A percentile compares a stretch with the other conserved stretches of the same genome.
Evolutionary conservation across 1,284 basidiomycete genomes (phyloP).

Genomic region (Cutaneotrichosporon curvatum): DNA sequence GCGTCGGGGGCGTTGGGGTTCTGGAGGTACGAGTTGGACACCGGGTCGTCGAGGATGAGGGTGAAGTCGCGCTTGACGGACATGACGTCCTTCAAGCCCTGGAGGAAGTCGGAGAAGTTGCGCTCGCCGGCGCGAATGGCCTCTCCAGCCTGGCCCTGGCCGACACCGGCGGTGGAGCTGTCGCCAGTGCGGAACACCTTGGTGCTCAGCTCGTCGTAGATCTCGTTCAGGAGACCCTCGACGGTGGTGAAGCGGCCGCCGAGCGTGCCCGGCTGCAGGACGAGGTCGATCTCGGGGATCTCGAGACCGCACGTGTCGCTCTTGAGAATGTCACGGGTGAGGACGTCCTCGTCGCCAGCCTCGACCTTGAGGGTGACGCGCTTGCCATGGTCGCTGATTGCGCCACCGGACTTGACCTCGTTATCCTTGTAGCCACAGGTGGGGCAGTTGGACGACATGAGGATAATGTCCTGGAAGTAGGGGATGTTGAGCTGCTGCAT

Average conservation of each 20-base stretch:
- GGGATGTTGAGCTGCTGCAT: constrained; percentile 98
- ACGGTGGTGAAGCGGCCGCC: constrained; percentile 98
- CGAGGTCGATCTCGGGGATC: constrained; percentile 93
- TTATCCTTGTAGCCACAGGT: constrained; percentile 93
- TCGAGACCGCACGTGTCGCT: constrained; percentile 84
- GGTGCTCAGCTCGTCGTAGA: constrained; percentile 89
- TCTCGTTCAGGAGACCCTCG: constrained; percentile 88
- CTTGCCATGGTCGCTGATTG: constrained; percentile 79
- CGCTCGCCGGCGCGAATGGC: constrained; percentile 49
- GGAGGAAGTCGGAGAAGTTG: constrained; percentile 69
- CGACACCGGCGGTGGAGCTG: constrained; percentile 33
- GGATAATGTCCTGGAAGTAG: constrained; percentile 97
- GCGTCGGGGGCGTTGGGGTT: constrained; percentile 88
- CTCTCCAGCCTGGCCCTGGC: constrained; percentile 26
- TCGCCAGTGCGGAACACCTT: constrained; percentile 66
- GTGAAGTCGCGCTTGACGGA: constrained; percentile 72
- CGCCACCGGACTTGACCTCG: constrained; percentile 90
- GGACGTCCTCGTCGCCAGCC: constrained; percentile 69
- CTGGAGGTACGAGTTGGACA: constrained; percentile 93
- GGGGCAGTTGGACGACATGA: constrained; percentile 98
- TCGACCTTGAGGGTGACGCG: constrained; percentile 83
- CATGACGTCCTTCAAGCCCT: constrained; percentile 72
- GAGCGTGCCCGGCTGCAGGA: constrained; percentile 84
- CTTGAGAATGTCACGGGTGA: constrained; percentile 93
- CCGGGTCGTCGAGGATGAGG: constrained; percentile 87